Conservation (phyloP, 2,329 filamentous ascomycete species). For the Aspergillus pseudoviridinutans region DNA sequence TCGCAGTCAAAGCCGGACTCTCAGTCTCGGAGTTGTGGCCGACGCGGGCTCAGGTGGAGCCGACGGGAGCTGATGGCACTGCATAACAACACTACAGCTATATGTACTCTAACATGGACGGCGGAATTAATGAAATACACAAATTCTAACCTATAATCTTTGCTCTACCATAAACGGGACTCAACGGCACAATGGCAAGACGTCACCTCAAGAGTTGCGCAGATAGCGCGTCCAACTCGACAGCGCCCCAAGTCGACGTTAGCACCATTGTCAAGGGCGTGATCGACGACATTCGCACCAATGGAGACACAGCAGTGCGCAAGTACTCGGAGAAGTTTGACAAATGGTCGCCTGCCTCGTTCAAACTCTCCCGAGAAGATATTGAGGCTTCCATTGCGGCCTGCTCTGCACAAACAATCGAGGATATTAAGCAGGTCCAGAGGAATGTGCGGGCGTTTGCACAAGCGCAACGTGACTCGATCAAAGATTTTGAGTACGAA, state of each 20-base stretch:
- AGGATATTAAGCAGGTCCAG: constrained; percentile 53
- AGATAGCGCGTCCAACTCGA: not conserved
- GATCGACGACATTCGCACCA: constrained; percentile 45
- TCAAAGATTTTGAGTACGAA: constrained; percentile 52
- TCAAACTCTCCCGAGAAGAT: constrained; percentile 45
- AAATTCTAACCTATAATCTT: no score
- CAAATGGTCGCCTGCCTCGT: constrained; percentile 49
- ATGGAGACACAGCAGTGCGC: constrained; percentile 49
- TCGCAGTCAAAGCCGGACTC: no score
- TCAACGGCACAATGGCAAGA: no score
- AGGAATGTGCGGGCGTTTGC: constrained; percentile 49
- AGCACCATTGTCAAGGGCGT: constrained; percentile 45
- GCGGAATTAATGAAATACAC: no score
- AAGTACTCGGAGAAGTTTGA: constrained; percentile 53
- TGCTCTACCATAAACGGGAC: no score
- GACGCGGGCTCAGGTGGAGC: no score
- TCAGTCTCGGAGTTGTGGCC: no score
- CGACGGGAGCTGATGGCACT: no score
- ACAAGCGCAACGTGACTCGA: constrained; percentile 42
- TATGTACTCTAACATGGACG: no score
- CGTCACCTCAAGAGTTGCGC: constrained; percentile 5
- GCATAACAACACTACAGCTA: no score
- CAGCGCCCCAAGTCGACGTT: constrained; percentile 20
- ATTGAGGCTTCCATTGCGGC: constrained; percentile 45
- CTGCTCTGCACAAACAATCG: constrained; percentile 47